A percentile compares a stretch with the other conserved stretches of the same genome.
Conservation (phyloP, 345 rosid species). For the Linum trigynum region DNA sequence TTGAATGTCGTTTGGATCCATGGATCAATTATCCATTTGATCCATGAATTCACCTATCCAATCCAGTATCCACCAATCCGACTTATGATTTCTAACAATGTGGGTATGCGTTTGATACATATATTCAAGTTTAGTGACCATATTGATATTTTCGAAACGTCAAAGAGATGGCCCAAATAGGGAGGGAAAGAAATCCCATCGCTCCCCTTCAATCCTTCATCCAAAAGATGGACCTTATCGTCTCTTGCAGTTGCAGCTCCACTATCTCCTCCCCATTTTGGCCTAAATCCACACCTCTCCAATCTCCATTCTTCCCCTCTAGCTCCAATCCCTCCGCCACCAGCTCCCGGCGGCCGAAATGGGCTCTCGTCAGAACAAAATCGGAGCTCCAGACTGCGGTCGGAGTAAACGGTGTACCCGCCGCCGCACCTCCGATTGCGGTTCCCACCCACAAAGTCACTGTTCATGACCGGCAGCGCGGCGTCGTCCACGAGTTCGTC, state of each 20-base stretch:
- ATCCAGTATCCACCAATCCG: too few relatives aligned
- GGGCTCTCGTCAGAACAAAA: slow-evolving; percentile 18
- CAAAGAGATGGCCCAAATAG: not conserved
- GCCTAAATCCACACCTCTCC: not conserved
- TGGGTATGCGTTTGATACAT: too few relatives aligned
- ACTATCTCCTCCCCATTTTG: slow-evolving; percentile 12
- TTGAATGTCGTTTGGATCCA: too few relatives aligned
- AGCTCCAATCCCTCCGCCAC: not conserved
- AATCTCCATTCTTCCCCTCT: too few relatives aligned
- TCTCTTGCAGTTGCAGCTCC: slow-evolving; percentile 22
- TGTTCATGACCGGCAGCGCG: slow-evolving; percentile 76
- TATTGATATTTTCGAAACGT: not conserved
- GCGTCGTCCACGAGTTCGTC: slow-evolving; percentile 64
- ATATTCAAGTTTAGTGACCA: not conserved
- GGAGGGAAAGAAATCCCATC: not conserved
- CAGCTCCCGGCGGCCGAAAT: slow-evolving; percentile 7
- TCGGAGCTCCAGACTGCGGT: slow-evolving; percentile 44
- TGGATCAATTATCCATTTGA: too few relatives aligned
- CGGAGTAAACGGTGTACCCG: slow-evolving; percentile 24
- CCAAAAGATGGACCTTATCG: slow-evolving; percentile 34
- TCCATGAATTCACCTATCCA: too few relatives aligned
- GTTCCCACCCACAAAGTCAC: slow-evolving; percentile 72
- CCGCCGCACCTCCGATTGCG: slow-evolving; percentile 18
- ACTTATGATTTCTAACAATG: too few relatives aligned
- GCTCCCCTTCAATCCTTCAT: not conserved